A percentile compares a stretch with the other conserved stretches of the same genome.
Evolutionary conservation across 805 yeast genomes (phyloP).

Genomic region (Hanseniaspora osmophila): DNA sequence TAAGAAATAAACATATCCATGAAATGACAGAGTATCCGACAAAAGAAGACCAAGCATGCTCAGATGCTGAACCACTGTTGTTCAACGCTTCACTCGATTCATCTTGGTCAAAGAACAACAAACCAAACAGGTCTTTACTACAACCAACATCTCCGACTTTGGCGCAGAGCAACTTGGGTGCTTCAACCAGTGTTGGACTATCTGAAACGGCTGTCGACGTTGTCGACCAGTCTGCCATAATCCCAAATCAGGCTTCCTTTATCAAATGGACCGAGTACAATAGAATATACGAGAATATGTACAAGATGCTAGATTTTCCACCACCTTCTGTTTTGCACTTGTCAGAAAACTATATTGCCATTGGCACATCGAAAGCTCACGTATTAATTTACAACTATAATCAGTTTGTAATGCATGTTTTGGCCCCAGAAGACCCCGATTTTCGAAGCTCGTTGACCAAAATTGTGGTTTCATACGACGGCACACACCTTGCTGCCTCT

Average conservation of each 20-base stretch:
- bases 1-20: neutral
- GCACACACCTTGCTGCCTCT: constrained; percentile 57
- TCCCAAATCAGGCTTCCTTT: neutral
- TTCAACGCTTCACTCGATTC: neutral
- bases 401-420: constrained; percentile 38
- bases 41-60: neutral
- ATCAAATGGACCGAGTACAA: neutral
- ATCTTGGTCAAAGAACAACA: neutral
- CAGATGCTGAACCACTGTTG: neutral
- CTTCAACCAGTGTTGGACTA: neutral
- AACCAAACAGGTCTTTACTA: neutral
- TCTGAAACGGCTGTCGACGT: neutral
- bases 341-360: constrained; percentile 31
- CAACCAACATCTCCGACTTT: neutral
- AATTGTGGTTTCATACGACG: constrained; percentile 52
- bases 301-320: constrained; percentile 3
- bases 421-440: constrained; percentile 12
- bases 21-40: neutral
- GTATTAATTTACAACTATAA: constrained; percentile 54
- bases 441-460: constrained; percentile 36
- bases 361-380: constrained; percentile 62
- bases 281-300: constrained; percentile 3
- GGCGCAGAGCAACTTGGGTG: neutral
- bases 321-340: constrained; percentile 31
- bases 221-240: neutral